Evolutionary conservation across 2,329 filamentous ascomycete species (phyloP).

Genomic region (Nemania diffusa): DNA sequence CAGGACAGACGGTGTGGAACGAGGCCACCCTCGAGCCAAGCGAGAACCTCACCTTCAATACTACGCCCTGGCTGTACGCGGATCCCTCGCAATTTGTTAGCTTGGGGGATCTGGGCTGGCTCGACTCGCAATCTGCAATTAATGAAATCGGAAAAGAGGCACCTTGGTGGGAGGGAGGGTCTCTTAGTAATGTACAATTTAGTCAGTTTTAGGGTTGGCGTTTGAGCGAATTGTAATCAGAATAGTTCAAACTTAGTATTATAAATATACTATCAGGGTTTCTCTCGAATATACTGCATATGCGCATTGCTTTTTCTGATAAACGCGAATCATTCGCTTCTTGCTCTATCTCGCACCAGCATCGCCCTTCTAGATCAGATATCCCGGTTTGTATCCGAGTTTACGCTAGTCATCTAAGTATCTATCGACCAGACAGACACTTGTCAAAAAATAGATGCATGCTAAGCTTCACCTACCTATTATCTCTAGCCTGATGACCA

Average conservation of each 20-base stretch:
- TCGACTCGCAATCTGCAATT: conserved; percentile 33
- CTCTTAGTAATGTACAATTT: conserved; percentile 28
- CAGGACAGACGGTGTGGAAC: conserved; percentile 34
- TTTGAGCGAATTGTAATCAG: neutral
- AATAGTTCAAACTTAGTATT: neutral
- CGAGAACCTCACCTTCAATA: conserved; percentile 38
- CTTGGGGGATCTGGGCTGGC: conserved; percentile 35
- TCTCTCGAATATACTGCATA: neutral
- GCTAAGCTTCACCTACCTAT: neutral
- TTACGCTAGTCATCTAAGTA: neutral
- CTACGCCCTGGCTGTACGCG: conserved; percentile 37
- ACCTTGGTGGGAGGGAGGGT: conserved; percentile 35
- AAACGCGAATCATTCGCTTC: neutral
- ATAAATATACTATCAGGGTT: neutral
- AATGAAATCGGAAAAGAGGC: conserved; percentile 26
- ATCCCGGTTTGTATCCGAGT: neutral
- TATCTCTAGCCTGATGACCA: neutral
- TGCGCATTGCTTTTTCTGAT: neutral
- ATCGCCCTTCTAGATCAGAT: neutral
- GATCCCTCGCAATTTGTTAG: conserved; percentile 36
- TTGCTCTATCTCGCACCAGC: neutral
- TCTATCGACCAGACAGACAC: neutral
- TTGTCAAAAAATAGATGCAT: neutral
- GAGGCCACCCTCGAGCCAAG: conserved; percentile 32
- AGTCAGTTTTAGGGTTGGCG: conserved; percentile 35